Evolutionary conservation across 352 stramenopile genomes (phyloP), one percentile per base, ranked within the genome.

Genomic region (Phytophthora uliginosa): DNA sequence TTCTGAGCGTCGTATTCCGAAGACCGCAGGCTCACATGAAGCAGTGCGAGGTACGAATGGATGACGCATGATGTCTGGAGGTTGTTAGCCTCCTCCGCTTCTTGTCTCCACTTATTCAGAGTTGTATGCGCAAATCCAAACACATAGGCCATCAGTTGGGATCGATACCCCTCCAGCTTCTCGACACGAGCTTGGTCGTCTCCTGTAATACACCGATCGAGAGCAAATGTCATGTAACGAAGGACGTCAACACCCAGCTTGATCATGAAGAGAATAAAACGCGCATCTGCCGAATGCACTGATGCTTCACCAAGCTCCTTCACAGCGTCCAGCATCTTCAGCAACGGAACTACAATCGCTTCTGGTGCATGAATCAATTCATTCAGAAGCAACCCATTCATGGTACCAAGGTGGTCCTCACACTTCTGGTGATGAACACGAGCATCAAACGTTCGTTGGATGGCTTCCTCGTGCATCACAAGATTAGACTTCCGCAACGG

Each of bases 341-440:
- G 47, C 13, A 97, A 61, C 8, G 91, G 87, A 12, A 72, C 51
- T 33, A 96, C 57, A 42, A 95, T 79, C 26, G 89, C 96, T 68
- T 99, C 93, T 33, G 98, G 97, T 7, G 94, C 97, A 77, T 99
- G 98, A 15, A 97, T 85, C 52, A 99, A 90, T 72, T 99, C 98
- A 75, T 99, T 99, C 56, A 99, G 93, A 13, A 99, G 82, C 24
- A 99, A 94, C 4, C 98, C 98, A 62, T 98, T 96, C 75, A 98
- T 97, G 2, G 98, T 99, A 9, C 97, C 93, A 26, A 99, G 81
- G 65, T 97, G 81, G 26, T 97, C 89, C 74, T 92, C 89, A 53
- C 85, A 94, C 60, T 92, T 91, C 56, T 97, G 88, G 54, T 96
- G 88, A 45, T 88, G 77, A 22, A 94, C 71, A 15, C 86, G 75